phyloP scores from a whole-genome alignment of 345 rosid species.

The Bruguiera sexangula region DNA sequence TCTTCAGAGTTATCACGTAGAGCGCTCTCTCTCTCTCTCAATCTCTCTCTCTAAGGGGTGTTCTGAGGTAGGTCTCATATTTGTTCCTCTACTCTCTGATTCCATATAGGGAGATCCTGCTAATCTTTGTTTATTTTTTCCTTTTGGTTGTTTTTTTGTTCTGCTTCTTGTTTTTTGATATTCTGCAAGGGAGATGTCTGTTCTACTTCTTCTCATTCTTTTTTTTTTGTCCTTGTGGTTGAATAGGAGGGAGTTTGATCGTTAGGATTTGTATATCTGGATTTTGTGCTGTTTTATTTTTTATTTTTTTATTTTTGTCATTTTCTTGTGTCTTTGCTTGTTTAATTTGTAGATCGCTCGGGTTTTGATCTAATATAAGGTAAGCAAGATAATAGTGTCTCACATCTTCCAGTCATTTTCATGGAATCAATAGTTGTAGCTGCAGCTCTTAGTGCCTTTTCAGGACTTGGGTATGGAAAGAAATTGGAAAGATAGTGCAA shows the following conservation, averaged over 20 bases:
- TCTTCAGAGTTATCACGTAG: neutral
- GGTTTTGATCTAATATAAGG: too few species aligned
- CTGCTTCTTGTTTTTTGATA: neutral
- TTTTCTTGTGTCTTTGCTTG: too few species aligned
- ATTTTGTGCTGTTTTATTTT: neutral
- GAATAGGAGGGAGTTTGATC: neutral
- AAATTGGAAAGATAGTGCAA: too few species aligned
- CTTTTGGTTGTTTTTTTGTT: neutral
- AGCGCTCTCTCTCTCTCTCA: neutral
- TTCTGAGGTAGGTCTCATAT: slow-evolving; percentile 17
- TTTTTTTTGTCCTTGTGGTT: neutral
- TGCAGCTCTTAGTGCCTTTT: too few species aligned
- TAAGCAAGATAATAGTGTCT: too few species aligned
- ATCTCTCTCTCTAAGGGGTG: slow-evolving; percentile 18
- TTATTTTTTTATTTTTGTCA: neutral
- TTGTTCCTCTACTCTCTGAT: neutral
- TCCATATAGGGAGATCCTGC: too few species aligned
- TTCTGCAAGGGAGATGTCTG: neutral
- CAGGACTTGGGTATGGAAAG: too few species aligned
- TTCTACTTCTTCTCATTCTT: neutral
- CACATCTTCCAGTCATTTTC: too few species aligned
- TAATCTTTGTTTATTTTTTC: neutral
- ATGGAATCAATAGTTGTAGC: too few species aligned
- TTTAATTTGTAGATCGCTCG: too few species aligned
- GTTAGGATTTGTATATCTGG: neutral